Percentiles rank a stretch among this genome's conserved stretches.
These are phyloP conservation scores for Thalassiosira gravida DNA, from an alignment of 352 stramenopile genomes.

Conservation along the genomic window DNA sequence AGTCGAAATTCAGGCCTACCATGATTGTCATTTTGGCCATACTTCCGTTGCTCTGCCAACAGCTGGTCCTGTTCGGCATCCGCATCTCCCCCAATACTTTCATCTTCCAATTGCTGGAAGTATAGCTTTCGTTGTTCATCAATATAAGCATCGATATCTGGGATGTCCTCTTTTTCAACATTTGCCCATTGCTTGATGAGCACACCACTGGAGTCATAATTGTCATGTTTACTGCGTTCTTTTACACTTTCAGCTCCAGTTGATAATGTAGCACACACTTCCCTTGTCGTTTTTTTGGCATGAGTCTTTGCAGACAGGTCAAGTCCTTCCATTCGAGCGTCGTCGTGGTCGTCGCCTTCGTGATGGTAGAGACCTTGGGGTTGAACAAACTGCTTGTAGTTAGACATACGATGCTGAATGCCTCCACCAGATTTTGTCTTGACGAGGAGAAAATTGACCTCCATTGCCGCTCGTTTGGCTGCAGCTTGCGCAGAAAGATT, in stretches of 20 bases:
- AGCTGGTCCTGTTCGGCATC: neutral
- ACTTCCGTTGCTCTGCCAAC: neutral
- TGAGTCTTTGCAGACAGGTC: neutral
- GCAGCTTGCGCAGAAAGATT: constrained; percentile 15
- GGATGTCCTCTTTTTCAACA: neutral
- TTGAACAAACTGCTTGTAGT: constrained; percentile 8
- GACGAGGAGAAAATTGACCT: constrained; percentile 10
- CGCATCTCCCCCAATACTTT: neutral
- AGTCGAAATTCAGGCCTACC: neutral
- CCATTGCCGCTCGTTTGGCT: constrained; percentile 10
- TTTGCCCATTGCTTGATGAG: neutral
- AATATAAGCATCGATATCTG: neutral
- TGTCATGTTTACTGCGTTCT: constrained; percentile 13
- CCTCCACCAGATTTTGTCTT: constrained; percentile 16
- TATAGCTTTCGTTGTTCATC: neutral
- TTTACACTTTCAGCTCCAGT: neutral
- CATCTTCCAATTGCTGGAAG: neutral
- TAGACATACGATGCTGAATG: constrained; percentile 4
- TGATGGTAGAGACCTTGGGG: neutral
- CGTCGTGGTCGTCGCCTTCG: constrained; percentile 7
- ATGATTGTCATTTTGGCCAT: neutral
- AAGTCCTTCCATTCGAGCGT: constrained; percentile 5
- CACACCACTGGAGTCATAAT: neutral
- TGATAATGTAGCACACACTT: constrained; percentile 1
- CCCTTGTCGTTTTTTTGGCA: too few species aligned